Base-by-base conservation (phyloP, 2,329 filamentous ascomycete genomes). In the Talaromyces marneffei region DNA sequence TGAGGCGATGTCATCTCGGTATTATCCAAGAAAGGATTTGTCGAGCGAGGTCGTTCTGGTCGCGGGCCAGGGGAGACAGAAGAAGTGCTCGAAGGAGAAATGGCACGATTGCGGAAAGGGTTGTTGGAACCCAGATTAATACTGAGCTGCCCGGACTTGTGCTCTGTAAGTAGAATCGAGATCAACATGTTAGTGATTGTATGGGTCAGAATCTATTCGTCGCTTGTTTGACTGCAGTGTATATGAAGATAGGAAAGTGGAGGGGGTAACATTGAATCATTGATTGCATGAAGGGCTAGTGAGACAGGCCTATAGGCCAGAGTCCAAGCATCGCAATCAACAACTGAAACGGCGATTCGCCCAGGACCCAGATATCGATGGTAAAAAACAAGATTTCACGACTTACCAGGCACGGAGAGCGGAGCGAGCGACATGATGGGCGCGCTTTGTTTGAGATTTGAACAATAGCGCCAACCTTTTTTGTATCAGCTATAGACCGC, bases 11-110 rank as follows among this genome's bases (percentile, higher is more conserved):
- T 57, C 4, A 70, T 65, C 40, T 79, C 78, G 6, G 69, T 69
- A 27, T 78, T 77, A 68, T 83, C 83, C 58, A 87, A 75, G 69
- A 88, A 88, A 27, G 85, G 85, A 67, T 88, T 88, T 50, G 81
- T 84, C 57, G 84, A 85, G 60, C 78, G 75, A 50, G 81, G 82
- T 65, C 82, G 79, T 64, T 79, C 72, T 60, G 77, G 72, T 44
- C 67, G 71, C 59, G 33, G 25, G 18, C 9, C 33, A 35, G 61
- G 39, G 16, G 65, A 65, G 20, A 61, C 71, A 57, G 68, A 69
- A 58, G 72, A 70, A 50, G 68, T 66, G 14, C 56, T 68, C 4
- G 74, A 65, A 16, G 75, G 76, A 35, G 77, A 79, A 44, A 76
- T 64, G 18, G 78, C 72, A 60, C 77, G 77, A 64, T 80, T 81